Percentiles rank a stretch among this genome's conserved stretches.
These are phyloP conservation scores for Colletotrichum navitas DNA, from an alignment of 2,329 filamentous ascomycete genomes.

Conservation along the genomic window DNA sequence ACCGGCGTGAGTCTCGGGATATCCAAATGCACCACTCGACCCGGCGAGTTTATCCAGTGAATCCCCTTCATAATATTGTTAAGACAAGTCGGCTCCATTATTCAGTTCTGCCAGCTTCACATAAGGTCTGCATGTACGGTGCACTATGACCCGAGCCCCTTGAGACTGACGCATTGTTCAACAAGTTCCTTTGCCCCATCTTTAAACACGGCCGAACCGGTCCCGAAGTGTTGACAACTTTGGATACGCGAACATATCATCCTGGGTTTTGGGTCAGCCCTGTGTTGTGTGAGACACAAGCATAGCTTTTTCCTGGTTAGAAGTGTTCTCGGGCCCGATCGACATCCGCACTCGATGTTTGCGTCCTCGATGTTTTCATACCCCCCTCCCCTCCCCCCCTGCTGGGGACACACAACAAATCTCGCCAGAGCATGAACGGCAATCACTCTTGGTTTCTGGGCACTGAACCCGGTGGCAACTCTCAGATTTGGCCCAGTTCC, in stretches of 20 bases:
- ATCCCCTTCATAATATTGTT: neutral
- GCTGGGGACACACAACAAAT: too few species aligned
- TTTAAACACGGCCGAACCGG: neutral
- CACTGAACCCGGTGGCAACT: neutral
- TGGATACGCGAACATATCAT: neutral
- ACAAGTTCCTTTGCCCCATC: neutral
- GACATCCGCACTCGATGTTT: neutral
- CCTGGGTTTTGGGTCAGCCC: neutral
- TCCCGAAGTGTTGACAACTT: neutral
- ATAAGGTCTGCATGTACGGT: neutral
- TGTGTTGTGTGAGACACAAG: slow-evolving; percentile 1
- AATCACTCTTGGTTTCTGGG: neutral
- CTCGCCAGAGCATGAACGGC: neutral
- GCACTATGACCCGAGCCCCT: neutral
- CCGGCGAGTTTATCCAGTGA: neutral
- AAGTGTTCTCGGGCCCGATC: neutral
- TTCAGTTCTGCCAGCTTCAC: neutral
- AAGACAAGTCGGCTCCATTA: neutral
- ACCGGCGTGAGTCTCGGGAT: neutral
- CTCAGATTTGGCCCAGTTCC: neutral
- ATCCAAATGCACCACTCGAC: neutral
- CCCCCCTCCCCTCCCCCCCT: too few species aligned
- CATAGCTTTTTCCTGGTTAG: neutral
- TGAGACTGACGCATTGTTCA: neutral
- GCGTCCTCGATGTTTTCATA: neutral